Evolutionary conservation across 2,329 filamentous ascomycete species (phyloP).

Genomic region (Ophiostoma tasmaniense): DNA sequence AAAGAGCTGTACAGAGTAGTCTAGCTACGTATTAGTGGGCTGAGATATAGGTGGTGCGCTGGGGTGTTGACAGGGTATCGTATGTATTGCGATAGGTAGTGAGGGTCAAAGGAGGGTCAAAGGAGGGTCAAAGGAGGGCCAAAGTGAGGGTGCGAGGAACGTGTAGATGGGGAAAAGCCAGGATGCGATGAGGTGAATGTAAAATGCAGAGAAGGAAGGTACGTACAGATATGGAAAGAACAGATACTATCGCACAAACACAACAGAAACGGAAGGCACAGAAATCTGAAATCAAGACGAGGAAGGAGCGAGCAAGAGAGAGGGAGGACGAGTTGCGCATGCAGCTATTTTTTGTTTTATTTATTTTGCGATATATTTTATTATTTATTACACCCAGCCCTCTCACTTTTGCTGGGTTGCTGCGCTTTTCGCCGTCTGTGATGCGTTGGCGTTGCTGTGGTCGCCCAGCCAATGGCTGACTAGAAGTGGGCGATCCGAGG

Average conservation of each 20-base stretch:
- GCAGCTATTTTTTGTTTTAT: constrained; percentile 7
- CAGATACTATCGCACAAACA: not conserved
- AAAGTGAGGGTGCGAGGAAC: not conserved
- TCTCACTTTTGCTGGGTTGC: constrained; percentile 15
- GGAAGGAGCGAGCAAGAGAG: not conserved
- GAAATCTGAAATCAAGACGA: not conserved
- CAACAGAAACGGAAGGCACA: constrained; percentile 6
- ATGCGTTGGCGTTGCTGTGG: constrained; percentile 24
- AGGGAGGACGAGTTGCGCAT: not conserved
- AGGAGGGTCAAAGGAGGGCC: not conserved
- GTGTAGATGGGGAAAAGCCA: not conserved
- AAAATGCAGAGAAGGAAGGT: not conserved
- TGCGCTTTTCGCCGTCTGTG: constrained; percentile 17
- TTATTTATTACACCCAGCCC: constrained; percentile 5
- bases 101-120: not conserved
- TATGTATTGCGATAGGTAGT: not conserved
- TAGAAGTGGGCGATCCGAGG: constrained; percentile 19
- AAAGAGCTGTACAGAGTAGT: not conserved
- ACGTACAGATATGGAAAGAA: not conserved
- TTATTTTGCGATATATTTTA: constrained; percentile 3
- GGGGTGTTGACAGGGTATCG: not conserved
- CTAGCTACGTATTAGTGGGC: not conserved
- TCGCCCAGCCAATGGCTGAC: constrained; percentile 21
- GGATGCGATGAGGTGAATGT: not conserved
- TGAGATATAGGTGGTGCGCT: not conserved